Conservation (phyloP, 2,329 filamentous ascomycete genomes). For the Calonectria hongkongensis region DNA sequence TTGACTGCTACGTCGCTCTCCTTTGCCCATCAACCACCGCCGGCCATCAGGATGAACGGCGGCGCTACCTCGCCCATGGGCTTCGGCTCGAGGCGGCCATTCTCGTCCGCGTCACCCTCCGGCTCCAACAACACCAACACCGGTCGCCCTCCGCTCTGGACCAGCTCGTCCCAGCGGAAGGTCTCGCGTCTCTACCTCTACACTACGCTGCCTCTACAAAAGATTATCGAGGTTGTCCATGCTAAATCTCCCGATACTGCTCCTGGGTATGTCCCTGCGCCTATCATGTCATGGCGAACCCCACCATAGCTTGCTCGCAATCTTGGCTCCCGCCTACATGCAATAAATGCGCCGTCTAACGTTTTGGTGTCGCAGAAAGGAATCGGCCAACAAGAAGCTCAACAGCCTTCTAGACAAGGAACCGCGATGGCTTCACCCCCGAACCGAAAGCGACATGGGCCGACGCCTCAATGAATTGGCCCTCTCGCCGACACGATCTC, state of each 20-base stretch:
- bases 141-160: conserved; percentile 76
- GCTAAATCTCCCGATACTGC: conserved; percentile 63
- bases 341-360: conserved; percentile 35
- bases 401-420: conserved; percentile 75
- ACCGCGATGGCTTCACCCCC: conserved; percentile 74
- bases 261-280: conserved; percentile 64
- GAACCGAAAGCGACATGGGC: conserved; percentile 70
- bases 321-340: background rate
- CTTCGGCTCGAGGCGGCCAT: conserved; percentile 32
- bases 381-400: conserved; percentile 76
- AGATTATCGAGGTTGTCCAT: conserved; percentile 70
- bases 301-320: background rate
- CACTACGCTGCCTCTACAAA: conserved; percentile 70
- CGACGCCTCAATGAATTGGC: conserved; percentile 68
- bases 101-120: conserved; percentile 54
- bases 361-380: conserved; percentile 63
- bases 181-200: conserved; percentile 75
- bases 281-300: background rate
- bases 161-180: conserved; percentile 70
- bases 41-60: conserved; percentile 33
- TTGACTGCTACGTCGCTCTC: background rate
- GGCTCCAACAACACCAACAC: conserved; percentile 57
- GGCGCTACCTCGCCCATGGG: conserved; percentile 35
- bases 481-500: conserved; percentile 60
- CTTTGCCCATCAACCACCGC: background rate